Evolutionary conservation across 139 green algal species (phyloP).

Genomic region (Picochlorum sp.): DNA sequence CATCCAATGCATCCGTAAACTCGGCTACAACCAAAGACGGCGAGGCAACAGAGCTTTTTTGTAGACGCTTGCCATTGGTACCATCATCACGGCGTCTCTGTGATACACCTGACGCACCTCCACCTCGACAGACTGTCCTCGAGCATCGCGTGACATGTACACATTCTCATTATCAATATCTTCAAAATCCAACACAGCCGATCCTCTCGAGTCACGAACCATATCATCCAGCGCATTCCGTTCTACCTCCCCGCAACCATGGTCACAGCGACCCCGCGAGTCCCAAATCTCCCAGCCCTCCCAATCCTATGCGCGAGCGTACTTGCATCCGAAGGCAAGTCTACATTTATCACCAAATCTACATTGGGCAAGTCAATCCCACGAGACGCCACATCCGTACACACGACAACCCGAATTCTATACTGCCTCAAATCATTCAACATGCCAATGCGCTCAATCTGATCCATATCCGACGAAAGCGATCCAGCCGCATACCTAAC

Average conservation of each 20-base stretch:
- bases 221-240: slow-evolving; percentile 1
- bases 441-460: slow-evolving; percentile 45
- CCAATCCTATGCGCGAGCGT: slow-evolving; percentile 59
- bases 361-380: slow-evolving; percentile 75
- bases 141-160: no score
- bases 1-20: neutral
- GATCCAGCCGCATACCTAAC: slow-evolving; percentile 47
- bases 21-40: no score
- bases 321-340: slow-evolving; percentile 46
- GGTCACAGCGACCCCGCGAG: slow-evolving; percentile 46
- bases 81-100: no score
- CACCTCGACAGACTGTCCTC: no score
- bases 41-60: no score
- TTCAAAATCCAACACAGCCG: neutral
- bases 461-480: slow-evolving; percentile 46
- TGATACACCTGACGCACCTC: no score
- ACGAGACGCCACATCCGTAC: slow-evolving; percentile 68
- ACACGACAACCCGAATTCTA: slow-evolving; percentile 55
- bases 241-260: slow-evolving; percentile 28
- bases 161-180: slow-evolving; percentile 3
- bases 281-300: slow-evolving; percentile 74
- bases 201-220: neutral
- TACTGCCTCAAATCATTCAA: slow-evolving; percentile 55
- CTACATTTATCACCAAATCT: slow-evolving; percentile 71
- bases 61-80: no score